Evolutionary conservation across 129 eudicot species (phyloP), one percentile per base, ranked within the genome.

Genomic region (Arctium lappa): DNA sequence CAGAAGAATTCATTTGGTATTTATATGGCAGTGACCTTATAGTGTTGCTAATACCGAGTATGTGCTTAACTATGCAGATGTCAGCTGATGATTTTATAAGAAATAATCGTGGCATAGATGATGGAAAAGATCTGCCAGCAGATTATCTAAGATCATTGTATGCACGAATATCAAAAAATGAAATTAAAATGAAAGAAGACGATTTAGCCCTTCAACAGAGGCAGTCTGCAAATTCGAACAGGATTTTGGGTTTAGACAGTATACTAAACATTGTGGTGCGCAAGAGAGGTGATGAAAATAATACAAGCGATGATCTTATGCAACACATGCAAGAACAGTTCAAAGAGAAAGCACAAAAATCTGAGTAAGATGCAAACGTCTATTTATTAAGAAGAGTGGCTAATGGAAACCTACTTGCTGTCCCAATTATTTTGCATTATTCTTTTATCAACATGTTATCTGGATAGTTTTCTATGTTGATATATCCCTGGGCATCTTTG

Each of bases 81-180:
- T 93, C 97, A 77, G 90, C 90, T 42, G 99, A 96, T 73, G 99
- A 96, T 93, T 96, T 96, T 84, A 91, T 96, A 66, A 86, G 95
- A 89, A 96, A 96, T 83, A 96, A 96, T 72, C 99, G 99, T 63
- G 99, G 99, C 72, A 96, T 96, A 85, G 99, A 96, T 86, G 99
- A 96, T 82, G 99, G 99, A 66, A 91, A 92, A 83, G 99, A 96
- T 89, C 85, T 96, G 62, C 86, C 97, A 1, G 93, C 95, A 79
- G 99, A 96, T 84, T 92, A 90, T 83, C 76, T 96, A 86, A 89
- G 90, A 88, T 90, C 99, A 53, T 83, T 96, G 81, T 96, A 77
- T 86, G 99, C 92, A 86, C 77, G 97, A 46, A 96, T 96, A 87
- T 93, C 97, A 40, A 87, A 83, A 86, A 93, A 91, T 89, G 99